Evolutionary conservation across 2,329 filamentous ascomycete genomes (phyloP), one percentile per base, ranked within the genome.

Genomic region (Ophiostoma sp.): DNA sequence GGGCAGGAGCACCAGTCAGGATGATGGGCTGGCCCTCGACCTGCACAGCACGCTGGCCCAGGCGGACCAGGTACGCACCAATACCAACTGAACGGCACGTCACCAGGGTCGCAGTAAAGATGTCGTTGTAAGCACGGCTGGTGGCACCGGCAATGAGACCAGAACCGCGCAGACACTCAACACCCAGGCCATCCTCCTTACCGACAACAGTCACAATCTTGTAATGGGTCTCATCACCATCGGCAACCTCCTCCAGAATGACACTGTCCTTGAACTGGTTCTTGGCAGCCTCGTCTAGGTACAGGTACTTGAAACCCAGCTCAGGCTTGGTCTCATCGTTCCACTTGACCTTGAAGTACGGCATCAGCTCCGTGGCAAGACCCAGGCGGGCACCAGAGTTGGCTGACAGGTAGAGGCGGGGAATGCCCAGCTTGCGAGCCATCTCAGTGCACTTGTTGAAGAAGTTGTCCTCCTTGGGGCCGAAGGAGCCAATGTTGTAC

Each of bases 11-110:
- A 87, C 95, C 95, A 76, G 95, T 99, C 73, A 99, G 88, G 77
- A 99, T 99, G 80, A 99, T 99, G 54, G 95, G 95, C 83, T 99
- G 95, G 72, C 95, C 95, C 82, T 99, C 95, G 75, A 99, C 96
- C 82, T 99, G 95, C 75, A 99, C 96, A 74, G 95, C 94, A 89
- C 95, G 93, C 82, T 99, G 95, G 72, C 95, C 95, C 72, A 99
- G 92, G 79, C 95, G 94, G 76, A 99, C 95, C 70, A 99, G 91
- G 83, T 99, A 99, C 68, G 95, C 95, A 87, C 95, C 95, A 74
- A 99, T 99, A 90, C 95, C 95, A 78, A 99, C 95, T 76, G 95
- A 99, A 78, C 95, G 91, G 82, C 95, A 99, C 73, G 95, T 99
- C 73, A 99, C 95, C 75, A 99, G 85, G 27, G 95, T 99, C 77